Conservation (phyloP, 768 basidiomycete species). For the Agrocybe praecox region DNA sequence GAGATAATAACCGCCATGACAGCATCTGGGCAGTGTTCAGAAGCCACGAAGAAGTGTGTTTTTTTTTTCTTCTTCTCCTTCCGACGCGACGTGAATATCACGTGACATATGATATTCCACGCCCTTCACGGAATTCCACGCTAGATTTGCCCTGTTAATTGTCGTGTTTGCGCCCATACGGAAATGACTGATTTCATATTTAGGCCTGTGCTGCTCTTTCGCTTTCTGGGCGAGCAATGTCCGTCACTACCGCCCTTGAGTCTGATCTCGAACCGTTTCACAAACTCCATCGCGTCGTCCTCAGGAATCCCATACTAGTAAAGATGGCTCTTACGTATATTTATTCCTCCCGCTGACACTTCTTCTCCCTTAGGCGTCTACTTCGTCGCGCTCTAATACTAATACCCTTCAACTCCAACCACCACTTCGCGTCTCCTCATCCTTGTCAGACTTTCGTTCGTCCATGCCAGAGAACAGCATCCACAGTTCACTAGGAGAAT, state of each 20-base stretch:
- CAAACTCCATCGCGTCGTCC: conserved; percentile 49
- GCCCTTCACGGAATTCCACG: conserved; percentile 30
- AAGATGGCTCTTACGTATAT: conserved; percentile 7
- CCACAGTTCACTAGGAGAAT: conserved; percentile 30
- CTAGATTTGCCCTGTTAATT: conserved; percentile 9
- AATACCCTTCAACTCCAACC: conserved; percentile 14
- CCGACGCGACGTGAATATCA: conserved; percentile 10
- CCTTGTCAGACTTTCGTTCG: conserved; percentile 28
- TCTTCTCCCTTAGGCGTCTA: conserved; percentile 16
- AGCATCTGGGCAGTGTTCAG: conserved; percentile 59
- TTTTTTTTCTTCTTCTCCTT: too few relatives aligned
- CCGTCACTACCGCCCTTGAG: conserved; percentile 60
- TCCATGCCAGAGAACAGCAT: conserved; percentile 17
- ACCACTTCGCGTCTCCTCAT: conserved; percentile 25
- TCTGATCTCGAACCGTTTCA: conserved; percentile 62
- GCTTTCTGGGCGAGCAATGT: conserved; percentile 48
- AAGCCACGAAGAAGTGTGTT: conserved; percentile 63
- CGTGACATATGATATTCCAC: conserved; percentile 27
- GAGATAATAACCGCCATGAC: conserved; percentile 32
- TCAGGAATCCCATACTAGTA: conserved; percentile 10
- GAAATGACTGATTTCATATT: conserved; percentile 3
- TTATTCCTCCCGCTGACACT: conserved; percentile 1
- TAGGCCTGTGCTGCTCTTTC: conserved; percentile 61
- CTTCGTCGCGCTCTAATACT: conserved; percentile 5
- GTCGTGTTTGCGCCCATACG: neutral